Evolutionary conservation across 768 basidiomycete genomes (phyloP).

Genomic region (Panaeolus papilionaceus): DNA sequence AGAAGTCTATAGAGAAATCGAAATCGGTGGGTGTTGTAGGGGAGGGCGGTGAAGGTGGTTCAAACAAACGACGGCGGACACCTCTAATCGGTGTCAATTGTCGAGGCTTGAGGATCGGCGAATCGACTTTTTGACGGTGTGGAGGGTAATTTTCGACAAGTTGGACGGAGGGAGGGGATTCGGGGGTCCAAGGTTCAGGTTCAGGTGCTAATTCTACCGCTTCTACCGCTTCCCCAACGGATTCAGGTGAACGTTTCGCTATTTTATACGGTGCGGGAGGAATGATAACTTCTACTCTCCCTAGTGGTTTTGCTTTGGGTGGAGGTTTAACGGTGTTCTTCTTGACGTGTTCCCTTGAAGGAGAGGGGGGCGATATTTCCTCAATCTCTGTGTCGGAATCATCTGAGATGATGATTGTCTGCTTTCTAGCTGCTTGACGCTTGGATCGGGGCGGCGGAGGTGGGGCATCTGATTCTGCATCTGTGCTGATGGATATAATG

Average conservation of each 20-base stretch:
- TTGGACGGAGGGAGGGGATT: slow-evolving; percentile 9
- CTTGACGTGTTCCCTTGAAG: slow-evolving; percentile 24
- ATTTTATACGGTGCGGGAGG: slow-evolving; percentile 43
- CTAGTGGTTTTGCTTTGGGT: background rate
- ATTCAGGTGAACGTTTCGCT: background rate
- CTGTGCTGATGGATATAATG: slow-evolving; percentile 18
- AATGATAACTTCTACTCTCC: slow-evolving; percentile 46
- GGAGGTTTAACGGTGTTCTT: slow-evolving; percentile 17
- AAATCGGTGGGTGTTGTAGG: slow-evolving; percentile 59
- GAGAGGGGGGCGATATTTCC: slow-evolving; percentile 20
- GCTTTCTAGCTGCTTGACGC: slow-evolving; percentile 32
- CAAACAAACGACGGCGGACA: slow-evolving; percentile 44
- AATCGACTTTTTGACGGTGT: slow-evolving; percentile 29
- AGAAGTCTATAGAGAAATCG: slow-evolving; percentile 59
- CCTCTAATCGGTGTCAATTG: slow-evolving; percentile 73
- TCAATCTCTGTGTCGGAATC: slow-evolving; percentile 49
- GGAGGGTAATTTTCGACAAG: slow-evolving; percentile 17
- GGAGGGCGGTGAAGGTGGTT: slow-evolving; percentile 60
- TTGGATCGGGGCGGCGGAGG: slow-evolving; percentile 33
- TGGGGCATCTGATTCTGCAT: slow-evolving; percentile 33
- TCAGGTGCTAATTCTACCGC: slow-evolving; percentile 5
- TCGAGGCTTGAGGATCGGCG: slow-evolving; percentile 48
- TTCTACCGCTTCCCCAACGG: background rate
- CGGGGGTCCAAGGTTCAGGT: slow-evolving; percentile 16
- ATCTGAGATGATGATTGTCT: slow-evolving; percentile 50